Conservation (phyloP, 768 basidiomycete species). For the Epithele typhae region DNA sequence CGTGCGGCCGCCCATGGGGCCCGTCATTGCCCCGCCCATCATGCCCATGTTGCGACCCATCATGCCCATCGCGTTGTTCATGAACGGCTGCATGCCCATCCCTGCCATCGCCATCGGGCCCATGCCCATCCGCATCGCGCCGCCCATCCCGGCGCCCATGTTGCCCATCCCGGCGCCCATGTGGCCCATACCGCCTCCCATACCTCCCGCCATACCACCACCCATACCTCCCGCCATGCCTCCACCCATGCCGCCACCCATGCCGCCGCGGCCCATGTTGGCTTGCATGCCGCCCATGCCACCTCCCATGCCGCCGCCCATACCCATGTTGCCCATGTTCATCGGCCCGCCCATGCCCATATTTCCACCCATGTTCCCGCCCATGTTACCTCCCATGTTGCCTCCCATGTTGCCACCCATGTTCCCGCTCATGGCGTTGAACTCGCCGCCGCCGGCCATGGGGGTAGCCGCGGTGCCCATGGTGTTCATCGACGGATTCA, state of each 20-base stretch:
- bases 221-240: conserved; percentile 36
- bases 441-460: conserved; percentile 15
- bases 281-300: conserved; percentile 28
- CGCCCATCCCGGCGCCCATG: conserved; percentile 20
- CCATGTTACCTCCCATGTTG: background rate
- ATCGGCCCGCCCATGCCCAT: conserved; percentile 12
- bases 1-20: conserved; percentile 30
- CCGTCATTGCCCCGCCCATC: conserved; percentile 25
- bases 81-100: conserved; percentile 21
- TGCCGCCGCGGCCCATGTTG: conserved; percentile 31
- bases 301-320: conserved; percentile 19
- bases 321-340: conserved; percentile 1
- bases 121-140: conserved; percentile 20
- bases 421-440: conserved; percentile 12
- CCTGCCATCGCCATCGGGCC: conserved; percentile 21
- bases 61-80: conserved; percentile 18
- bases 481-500: conserved; percentile 1
- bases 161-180: conserved; percentile 22
- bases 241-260: conserved; percentile 31
- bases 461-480: conserved; percentile 16
- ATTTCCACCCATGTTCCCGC: conserved; percentile 2
- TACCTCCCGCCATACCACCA: conserved; percentile 20
- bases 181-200: conserved; percentile 13
- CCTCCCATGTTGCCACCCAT: conserved; percentile 12
- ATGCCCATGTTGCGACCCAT: conserved; percentile 19